A percentile compares a stretch with the other conserved stretches of the same genome.
Evolutionary conservation across 2,329 filamentous ascomycete species (phyloP).

Genomic region (Elsinoe australis): DNA sequence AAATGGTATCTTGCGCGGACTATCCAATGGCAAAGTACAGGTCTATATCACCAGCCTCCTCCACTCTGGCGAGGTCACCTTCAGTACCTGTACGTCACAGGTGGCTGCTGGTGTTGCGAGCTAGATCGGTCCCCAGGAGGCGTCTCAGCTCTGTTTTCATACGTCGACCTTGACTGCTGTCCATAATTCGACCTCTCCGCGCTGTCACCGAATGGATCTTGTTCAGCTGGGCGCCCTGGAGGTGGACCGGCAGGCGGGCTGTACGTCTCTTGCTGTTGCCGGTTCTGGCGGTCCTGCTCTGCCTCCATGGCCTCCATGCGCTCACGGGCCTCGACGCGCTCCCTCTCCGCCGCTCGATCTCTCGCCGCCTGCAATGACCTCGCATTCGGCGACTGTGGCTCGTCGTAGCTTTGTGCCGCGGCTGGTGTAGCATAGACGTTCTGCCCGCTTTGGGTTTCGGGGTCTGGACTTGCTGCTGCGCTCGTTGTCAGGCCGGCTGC

Average conservation of each 20-base stretch:
- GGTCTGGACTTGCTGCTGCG: constrained; percentile 23
- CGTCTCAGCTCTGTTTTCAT: constrained; percentile 1
- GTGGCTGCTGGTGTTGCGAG: constrained; percentile 12
- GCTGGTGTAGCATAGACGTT: background rate
- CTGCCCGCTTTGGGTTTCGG: constrained; percentile 18
- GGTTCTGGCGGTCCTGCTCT: constrained; percentile 10
- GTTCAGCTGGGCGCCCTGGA: constrained; percentile 1
- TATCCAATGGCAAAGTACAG: constrained; percentile 5
- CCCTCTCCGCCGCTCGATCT: constrained; percentile 10
- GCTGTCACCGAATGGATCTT: constrained; percentile 15
- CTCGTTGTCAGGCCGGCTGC: constrained; percentile 22
- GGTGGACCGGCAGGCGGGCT: constrained; percentile 7
- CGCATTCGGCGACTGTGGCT: constrained; percentile 9
- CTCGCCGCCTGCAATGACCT: constrained; percentile 6
- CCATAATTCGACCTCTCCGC: constrained; percentile 16
- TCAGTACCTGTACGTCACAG: constrained; percentile 13
- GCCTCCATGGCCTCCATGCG: constrained; percentile 8
- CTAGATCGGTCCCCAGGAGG: background rate
- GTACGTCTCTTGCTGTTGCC: background rate
- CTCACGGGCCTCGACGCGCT: constrained; percentile 8
- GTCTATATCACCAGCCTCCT: background rate
- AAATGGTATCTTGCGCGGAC: constrained; percentile 12
- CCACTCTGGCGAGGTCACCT: background rate
- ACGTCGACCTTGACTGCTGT: constrained; percentile 6
- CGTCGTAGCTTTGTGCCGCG: background rate